Evolutionary conservation across 2,329 filamentous ascomycete species (phyloP), one percentile per base, ranked within the genome.

Genomic region (Bipolaris oryzae): DNA sequence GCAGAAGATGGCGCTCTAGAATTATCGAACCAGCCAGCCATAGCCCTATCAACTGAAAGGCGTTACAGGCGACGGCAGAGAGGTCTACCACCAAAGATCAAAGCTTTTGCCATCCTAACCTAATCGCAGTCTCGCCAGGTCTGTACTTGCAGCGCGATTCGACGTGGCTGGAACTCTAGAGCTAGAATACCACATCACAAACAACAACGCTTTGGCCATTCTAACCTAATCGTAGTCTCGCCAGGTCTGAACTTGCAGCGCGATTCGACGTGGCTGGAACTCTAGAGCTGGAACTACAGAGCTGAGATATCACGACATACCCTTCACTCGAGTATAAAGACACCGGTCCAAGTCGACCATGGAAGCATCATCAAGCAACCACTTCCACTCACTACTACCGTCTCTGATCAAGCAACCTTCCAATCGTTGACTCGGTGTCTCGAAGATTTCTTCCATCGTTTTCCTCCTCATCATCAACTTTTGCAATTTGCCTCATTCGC

Each of bases 341-440:
- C 57, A 23, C 80, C 78, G 1, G 80, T 82, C 59, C 74, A 82
- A 28, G 41, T 43, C 41, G 41, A 43, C 21, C 20, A 7, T n/a
- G 28, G 21, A 43, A 3, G 21, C 6, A 43, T 28, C 41, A 43
- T 6, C 41, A 43, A 43, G 41, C 41, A 43, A 43, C 41, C 41
- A 43, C 41, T 43, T 43, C 41, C 41, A 43, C 41, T 43, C 41
- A 43, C 41, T 43, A 9, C 41, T 25, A 28, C 41, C 16, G 4
- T 43, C 41, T 43, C 20, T 15, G 10, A 80, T 80, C 61, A 82
- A 59, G 81, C 25, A 33, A 34, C 11, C 15, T 33, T 46, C 3
- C 25, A 46, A 34, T 34, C 43, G 3, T 46, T 34, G 41, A 43
- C 41, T 49, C 46, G 20, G 33, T 49, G 46, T 39, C 16, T 18